These are phyloP conservation scores for Aspergillus fijiensis DNA, from an alignment of 2,329 filamentous ascomycete genomes.

Conservation along the genomic window DNA sequence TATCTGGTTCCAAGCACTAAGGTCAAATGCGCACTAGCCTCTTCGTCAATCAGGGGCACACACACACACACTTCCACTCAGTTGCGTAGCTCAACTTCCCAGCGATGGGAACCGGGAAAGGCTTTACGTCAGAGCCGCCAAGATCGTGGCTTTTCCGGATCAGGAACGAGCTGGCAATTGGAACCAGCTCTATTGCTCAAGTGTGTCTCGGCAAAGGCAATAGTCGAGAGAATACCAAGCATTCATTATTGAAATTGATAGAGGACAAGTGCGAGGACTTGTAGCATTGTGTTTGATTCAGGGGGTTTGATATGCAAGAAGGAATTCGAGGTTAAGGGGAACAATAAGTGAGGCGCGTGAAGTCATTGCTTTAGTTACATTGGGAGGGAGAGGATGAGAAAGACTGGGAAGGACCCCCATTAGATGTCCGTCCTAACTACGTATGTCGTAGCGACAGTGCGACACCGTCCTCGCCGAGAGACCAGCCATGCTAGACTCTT, in stretches of 20 bases:
- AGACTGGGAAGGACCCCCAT: too few relatives aligned
- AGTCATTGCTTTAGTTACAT: neutral
- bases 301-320: neutral
- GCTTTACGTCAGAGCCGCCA: constrained; percentile 18
- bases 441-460: neutral
- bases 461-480: neutral
- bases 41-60: constrained; percentile 2
- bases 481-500: too few relatives aligned
- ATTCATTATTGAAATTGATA: constrained; percentile 9
- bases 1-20: too few relatives aligned
- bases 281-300: neutral
- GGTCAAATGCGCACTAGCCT: neutral
- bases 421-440: neutral
- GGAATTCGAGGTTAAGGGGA: neutral
- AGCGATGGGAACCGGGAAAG: too few relatives aligned
- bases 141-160: constrained; percentile 14
- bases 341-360: neutral
- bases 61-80: too few relatives aligned
- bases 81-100: too few relatives aligned
- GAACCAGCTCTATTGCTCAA: neutral
- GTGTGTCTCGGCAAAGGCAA: constrained; percentile 10
- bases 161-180: neutral
- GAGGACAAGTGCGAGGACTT: neutral
- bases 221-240: constrained; percentile 16
- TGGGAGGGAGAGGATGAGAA: too few relatives aligned